These are phyloP conservation scores for Acephala macrosclerotiorum DNA, from an alignment of 2,329 filamentous ascomycete species.

Conservation along the genomic window DNA sequence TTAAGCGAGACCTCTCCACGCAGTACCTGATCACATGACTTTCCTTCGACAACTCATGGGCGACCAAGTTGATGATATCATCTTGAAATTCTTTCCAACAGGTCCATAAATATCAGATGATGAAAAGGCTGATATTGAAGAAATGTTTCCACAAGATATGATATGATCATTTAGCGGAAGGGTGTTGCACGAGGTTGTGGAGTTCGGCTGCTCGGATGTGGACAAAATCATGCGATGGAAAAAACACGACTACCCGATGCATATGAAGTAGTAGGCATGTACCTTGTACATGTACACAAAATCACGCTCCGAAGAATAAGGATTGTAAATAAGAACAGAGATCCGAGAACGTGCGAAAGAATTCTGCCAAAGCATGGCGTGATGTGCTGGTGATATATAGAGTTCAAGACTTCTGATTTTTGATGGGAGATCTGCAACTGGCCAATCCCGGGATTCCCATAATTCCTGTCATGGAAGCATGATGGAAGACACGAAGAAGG, in stretches of 20 bases:
- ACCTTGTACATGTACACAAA: conserved; percentile 17
- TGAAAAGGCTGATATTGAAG: not conserved
- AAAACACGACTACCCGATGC: not conserved
- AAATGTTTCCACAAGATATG: not conserved
- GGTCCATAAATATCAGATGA: not conserved
- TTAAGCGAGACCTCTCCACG: not conserved
- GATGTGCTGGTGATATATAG: not conserved
- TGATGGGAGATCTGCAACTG: conserved; percentile 15
- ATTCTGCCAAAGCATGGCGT: not conserved
- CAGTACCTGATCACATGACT: not conserved
- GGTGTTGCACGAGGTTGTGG: not conserved
- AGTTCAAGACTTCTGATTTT: not conserved
- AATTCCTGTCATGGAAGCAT: conserved; percentile 20
- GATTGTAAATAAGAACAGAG: not conserved
- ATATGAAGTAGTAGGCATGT: conserved; percentile 14
- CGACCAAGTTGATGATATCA: not conserved
- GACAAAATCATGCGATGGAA: conserved; percentile 17
- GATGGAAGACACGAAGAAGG: conserved; percentile 32
- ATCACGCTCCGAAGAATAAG: not conserved
- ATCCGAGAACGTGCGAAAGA: not conserved
- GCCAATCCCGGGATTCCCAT: conserved; percentile 22
- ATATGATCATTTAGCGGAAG: not conserved
- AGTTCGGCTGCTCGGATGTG: conserved; percentile 10
- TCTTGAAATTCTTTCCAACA: not conserved
- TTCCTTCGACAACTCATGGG: not conserved